Conservation (phyloP, 2,329 filamentous ascomycete genomes). For the Beauveria varroae region DNA sequence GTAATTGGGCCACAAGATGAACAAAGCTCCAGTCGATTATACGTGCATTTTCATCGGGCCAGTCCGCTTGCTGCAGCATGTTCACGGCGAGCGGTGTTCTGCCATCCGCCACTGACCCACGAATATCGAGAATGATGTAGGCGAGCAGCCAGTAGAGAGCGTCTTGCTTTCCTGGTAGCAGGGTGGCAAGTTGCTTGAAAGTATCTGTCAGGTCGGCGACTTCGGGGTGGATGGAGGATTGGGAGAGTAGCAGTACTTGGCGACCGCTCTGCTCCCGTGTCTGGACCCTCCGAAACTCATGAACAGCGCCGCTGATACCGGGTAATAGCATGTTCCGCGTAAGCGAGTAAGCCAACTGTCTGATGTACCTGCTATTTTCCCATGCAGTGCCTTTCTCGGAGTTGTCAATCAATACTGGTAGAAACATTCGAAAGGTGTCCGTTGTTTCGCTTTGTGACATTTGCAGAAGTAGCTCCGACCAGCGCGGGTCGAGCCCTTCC, state of each 20-base stretch:
- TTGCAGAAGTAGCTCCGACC: slow-evolving; percentile 32
- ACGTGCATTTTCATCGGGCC: neutral
- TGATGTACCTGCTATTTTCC: slow-evolving; percentile 42
- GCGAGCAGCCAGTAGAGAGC: slow-evolving; percentile 20
- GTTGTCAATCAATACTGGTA: slow-evolving; percentile 56
- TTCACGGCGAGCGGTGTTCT: slow-evolving; percentile 20
- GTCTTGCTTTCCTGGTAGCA: neutral
- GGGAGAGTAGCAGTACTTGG: slow-evolving; percentile 15
- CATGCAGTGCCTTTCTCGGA: slow-evolving; percentile 48
- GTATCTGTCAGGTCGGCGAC: slow-evolving; percentile 17
- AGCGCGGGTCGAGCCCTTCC: slow-evolving; percentile 27
- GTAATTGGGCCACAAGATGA: slow-evolving; percentile 54
- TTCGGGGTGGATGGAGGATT: slow-evolving; percentile 6
- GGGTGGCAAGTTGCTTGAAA: slow-evolving; percentile 10
- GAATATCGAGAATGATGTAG: slow-evolving; percentile 22
- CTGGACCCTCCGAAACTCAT: slow-evolving; percentile 32
- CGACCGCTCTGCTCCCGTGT: slow-evolving; percentile 22
- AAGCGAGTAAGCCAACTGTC: slow-evolving; percentile 48
- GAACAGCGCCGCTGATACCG: slow-evolving; percentile 16
- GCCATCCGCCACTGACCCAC: slow-evolving; percentile 20
- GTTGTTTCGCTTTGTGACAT: slow-evolving; percentile 13
- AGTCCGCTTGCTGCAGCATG: slow-evolving; percentile 16
- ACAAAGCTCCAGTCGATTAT: slow-evolving; percentile 45
- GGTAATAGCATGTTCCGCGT: slow-evolving; percentile 22
- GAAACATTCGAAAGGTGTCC: slow-evolving; percentile 43